Evolutionary conservation across 257 asterid species (phyloP), one percentile per base, ranked within the genome.

Genomic region (Forsythia viridissima): DNA sequence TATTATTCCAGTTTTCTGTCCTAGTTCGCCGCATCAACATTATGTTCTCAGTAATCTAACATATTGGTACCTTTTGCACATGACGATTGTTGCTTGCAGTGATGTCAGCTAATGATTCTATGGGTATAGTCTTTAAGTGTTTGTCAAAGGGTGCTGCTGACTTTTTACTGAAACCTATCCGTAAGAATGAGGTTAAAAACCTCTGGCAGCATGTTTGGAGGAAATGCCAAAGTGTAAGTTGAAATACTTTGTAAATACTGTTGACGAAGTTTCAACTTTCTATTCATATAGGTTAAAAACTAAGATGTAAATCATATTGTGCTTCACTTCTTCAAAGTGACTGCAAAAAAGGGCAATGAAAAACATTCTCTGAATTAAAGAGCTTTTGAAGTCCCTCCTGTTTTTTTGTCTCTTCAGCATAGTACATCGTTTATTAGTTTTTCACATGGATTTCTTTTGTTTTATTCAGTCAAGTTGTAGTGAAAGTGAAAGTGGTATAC

Each of bases 141-240:
- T 89, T 94, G 81, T 93, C 99, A 61, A 93, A 88, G 82, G 99
- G 99, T 70, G 99, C 98, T 15, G 96, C 89, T 76, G 99, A 93
- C 89, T 94, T 94, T 86, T 80, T 94, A 89, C 94, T 91, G 39
- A 94, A 93, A 80, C 99, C 99, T 80, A 88, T 94, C 72, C 88
- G 98, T 52, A 94, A 94, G 89, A 94, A 94, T 80, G 98, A 94
- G 89, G 91, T 94, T 66, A 93, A 93, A 87, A 94, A 86, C 84
- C 94, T 94, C 51, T 94, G 99, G 99, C 98, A 94, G 89, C 99
- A 94, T 48, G 93, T 93, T 52, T 94, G 99, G 99, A 90, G 99
- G 84, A 86, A 94, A 86, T 93, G 98, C 85, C 97, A 92, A 76
- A 93, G 94, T 80, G 96, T 92, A 82, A 91, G 97, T 86, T 52